Percentiles rank a stretch among this genome's conserved stretches.
These are phyloP conservation scores for Catenaria anguillulae DNA, from an alignment of 371 early-diverging fungal genomes.

Conservation along the genomic window DNA sequence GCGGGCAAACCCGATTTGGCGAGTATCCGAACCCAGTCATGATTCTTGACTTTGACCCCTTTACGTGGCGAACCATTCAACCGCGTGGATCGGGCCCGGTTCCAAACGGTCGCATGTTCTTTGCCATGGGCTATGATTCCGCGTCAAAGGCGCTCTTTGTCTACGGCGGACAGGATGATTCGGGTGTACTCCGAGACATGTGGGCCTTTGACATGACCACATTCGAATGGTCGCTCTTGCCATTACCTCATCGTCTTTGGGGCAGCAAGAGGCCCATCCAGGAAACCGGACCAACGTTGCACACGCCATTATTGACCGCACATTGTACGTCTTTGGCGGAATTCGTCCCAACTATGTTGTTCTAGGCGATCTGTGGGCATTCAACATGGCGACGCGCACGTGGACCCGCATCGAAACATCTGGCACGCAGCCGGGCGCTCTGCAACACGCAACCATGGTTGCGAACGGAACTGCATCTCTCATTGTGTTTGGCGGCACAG, in stretches of 20 bases:
- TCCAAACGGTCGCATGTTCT: constrained; percentile 8
- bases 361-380: constrained; percentile 10
- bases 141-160: not conserved
- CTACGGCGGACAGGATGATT: constrained; percentile 6
- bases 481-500: constrained; percentile 10
- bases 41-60: constrained; percentile 7
- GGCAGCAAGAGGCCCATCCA: not conserved
- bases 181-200: not conserved
- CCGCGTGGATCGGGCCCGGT: not conserved
- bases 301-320: not conserved
- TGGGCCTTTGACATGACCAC: not conserved
- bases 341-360: not conserved
- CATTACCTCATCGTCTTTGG: too few species aligned
- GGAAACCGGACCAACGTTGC: not conserved
- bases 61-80: constrained; percentile 2
- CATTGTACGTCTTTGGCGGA: not conserved
- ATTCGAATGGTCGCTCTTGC: not conserved
- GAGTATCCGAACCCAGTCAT: constrained; percentile 3
- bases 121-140: constrained; percentile 3
- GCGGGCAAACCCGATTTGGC: constrained; percentile 10
- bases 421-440: not conserved
- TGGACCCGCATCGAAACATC: too few species aligned
- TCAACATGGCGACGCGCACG: constrained; percentile 8
- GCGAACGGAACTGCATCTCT: constrained; percentile 9
- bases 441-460: not conserved